Evolutionary conservation across 2,329 filamentous ascomycete species (phyloP).

Genomic region (Aspergillus neotritici): DNA sequence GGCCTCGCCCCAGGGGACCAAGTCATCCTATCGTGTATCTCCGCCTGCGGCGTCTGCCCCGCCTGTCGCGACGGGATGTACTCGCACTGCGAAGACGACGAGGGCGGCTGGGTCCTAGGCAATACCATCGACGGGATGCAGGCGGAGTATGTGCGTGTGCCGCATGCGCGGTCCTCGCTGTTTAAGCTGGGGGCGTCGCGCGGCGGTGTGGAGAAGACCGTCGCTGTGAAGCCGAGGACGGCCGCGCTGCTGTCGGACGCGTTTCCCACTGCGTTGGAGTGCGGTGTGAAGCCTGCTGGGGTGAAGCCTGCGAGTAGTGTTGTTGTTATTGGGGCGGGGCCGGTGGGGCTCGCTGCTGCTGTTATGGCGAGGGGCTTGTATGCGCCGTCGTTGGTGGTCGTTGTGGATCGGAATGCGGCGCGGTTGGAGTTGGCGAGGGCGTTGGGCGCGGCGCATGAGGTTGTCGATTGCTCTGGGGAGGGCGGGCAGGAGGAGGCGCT

Average conservation of each 20-base stretch:
- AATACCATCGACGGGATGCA: slow-evolving; percentile 51
- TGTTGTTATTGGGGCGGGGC: slow-evolving; percentile 52
- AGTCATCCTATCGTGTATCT: slow-evolving; percentile 52
- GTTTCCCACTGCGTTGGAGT: slow-evolving; percentile 53
- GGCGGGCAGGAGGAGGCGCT: slow-evolving; percentile 29
- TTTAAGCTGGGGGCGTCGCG: slow-evolving; percentile 41
- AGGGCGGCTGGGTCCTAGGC: slow-evolving; percentile 51
- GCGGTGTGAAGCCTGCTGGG: slow-evolving; percentile 48
- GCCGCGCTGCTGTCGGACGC: slow-evolving; percentile 53
- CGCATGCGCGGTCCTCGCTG: slow-evolving; percentile 47
- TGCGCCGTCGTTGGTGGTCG: slow-evolving; percentile 47
- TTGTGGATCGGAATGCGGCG: slow-evolving; percentile 48
- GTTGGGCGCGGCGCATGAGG: slow-evolving; percentile 46
- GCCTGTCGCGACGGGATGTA: slow-evolving; percentile 51
- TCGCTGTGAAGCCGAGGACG: slow-evolving; percentile 34
- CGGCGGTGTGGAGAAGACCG: slow-evolving; percentile 28
- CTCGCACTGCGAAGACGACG: slow-evolving; percentile 47
- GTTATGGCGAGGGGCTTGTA: slow-evolving; percentile 52
- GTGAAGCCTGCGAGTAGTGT: slow-evolving; percentile 50
- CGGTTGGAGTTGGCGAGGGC: slow-evolving; percentile 44
- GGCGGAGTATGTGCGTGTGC: slow-evolving; percentile 52
- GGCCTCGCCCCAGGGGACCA: slow-evolving; percentile 46
- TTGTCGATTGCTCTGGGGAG: slow-evolving; percentile 44
- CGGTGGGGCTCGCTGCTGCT: slow-evolving; percentile 52
- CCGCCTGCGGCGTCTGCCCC: slow-evolving; percentile 47